A percentile compares a stretch with the other conserved stretches of the same genome.
These are phyloP conservation scores for Pascua guehoae DNA, from an alignment of 1,284 basidiomycete genomes.

Conservation along the genomic window DNA sequence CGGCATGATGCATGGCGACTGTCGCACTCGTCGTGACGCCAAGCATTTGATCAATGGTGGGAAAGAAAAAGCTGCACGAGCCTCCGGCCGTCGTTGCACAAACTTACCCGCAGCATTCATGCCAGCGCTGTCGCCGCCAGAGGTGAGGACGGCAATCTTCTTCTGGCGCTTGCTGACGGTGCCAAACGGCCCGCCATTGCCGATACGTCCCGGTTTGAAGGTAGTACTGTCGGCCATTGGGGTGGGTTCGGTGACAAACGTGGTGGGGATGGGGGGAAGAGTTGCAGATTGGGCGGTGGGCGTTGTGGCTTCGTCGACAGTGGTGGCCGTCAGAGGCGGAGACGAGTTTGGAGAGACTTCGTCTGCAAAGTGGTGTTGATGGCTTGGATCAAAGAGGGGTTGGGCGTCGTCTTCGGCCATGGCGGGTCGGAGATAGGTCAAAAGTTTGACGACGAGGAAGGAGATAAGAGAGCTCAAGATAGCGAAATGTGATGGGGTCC, in stretches of 20 bases:
- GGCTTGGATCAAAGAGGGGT: not conserved
- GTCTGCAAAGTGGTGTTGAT: not conserved
- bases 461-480: too few relatives aligned
- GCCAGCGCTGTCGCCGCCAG: slow-evolving; percentile 93
- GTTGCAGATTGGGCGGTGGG: not conserved
- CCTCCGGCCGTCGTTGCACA: too few relatives aligned
- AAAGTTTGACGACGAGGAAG: too few relatives aligned
- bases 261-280: not conserved
- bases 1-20: not conserved
- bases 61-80: too few relatives aligned
- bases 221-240: not conserved
- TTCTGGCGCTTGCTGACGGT: slow-evolving; percentile 1
- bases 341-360: not conserved
- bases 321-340: not conserved
- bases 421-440: too few relatives aligned
- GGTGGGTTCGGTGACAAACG: not conserved
- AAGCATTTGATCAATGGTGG: too few relatives aligned
- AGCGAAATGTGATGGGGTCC: too few relatives aligned
- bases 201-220: not conserved
- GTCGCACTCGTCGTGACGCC: not conserved
- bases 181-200: not conserved
- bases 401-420: too few relatives aligned
- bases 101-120: slow-evolving; percentile 76
- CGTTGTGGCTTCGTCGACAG: not conserved
- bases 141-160: slow-evolving; percentile 85